Conservation (phyloP, 495 filamentous ascomycete species). For the Schizothecium vesticola region DNA sequence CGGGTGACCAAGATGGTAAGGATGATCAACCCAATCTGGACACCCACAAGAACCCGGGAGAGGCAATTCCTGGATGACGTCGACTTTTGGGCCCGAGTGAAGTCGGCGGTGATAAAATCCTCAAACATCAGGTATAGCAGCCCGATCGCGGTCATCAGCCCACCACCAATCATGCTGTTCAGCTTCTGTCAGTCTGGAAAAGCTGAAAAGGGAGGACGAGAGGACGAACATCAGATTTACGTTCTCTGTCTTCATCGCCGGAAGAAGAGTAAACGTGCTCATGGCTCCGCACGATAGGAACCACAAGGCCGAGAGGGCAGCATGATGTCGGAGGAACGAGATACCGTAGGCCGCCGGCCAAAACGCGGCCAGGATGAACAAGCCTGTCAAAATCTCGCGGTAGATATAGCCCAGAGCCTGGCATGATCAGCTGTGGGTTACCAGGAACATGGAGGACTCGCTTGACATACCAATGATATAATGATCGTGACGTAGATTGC, state of each 20-base stretch:
- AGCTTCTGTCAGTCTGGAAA: constrained; percentile 24
- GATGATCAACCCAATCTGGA: constrained; percentile 69
- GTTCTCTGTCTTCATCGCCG: constrained; percentile 79
- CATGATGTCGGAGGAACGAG: constrained; percentile 62
- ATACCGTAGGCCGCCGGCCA: constrained; percentile 76
- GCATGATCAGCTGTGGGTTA: constrained; percentile 13
- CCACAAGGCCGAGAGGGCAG: constrained; percentile 65
- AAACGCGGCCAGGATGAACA: constrained; percentile 67
- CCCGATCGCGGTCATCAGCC: constrained; percentile 74
- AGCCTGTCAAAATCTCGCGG: constrained; percentile 77
- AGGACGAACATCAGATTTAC: constrained; percentile 65
- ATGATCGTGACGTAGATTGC: constrained; percentile 66
- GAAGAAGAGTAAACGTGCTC: constrained; percentile 86
- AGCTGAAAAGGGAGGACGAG: background rate
- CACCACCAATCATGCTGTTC: constrained; percentile 65
- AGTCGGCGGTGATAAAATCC: constrained; percentile 55
- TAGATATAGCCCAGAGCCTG: constrained; percentile 76
- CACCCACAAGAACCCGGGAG: constrained; percentile 39
- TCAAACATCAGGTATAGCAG: constrained; percentile 79
- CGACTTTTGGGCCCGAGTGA: constrained; percentile 24
- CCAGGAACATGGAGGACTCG: background rate
- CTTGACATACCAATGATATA: constrained; percentile 70
- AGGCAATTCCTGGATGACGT: constrained; percentile 25
- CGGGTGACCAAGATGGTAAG: constrained; percentile 82
- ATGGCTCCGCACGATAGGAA: constrained; percentile 68